phyloP scores from a whole-genome alignment of 2,329 filamentous ascomycete species.

The Diaporthe citriasiana region DNA sequence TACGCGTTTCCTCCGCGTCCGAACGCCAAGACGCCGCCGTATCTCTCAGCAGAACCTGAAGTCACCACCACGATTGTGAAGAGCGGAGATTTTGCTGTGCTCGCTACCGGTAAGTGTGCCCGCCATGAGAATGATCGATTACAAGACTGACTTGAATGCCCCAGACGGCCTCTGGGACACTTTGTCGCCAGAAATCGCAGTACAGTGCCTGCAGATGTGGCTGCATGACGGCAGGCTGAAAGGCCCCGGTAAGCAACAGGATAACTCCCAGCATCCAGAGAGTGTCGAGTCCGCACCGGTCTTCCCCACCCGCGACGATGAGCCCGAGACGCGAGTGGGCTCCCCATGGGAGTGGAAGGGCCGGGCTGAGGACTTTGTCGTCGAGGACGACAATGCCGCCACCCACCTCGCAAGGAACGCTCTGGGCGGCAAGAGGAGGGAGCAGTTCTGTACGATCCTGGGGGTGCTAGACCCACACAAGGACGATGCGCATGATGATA shows the following conservation, averaged over 20 bases:
- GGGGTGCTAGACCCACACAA: slow-evolving; percentile 80
- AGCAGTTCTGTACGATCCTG: slow-evolving; percentile 80
- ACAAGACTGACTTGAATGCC: neutral
- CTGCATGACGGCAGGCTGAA: slow-evolving; percentile 14
- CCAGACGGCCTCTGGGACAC: slow-evolving; percentile 76
- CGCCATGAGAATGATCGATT: too few species aligned
- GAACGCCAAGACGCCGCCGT: slow-evolving; percentile 70
- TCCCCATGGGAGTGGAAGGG: slow-evolving; percentile 23
- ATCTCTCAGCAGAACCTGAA: slow-evolving; percentile 77
- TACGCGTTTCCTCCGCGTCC: slow-evolving; percentile 63
- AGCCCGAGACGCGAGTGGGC: neutral
- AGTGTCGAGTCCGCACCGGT: neutral
- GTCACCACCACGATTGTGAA: slow-evolving; percentile 69
- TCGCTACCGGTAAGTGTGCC: slow-evolving; percentile 62
- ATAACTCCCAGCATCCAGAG: neutral
- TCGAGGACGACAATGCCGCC: slow-evolving; percentile 85
- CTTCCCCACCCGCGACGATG: neutral
- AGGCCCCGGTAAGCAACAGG: neutral
- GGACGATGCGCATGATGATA: slow-evolving; percentile 76
- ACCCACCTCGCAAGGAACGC: slow-evolving; percentile 87
- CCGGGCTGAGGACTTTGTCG: slow-evolving; percentile 72
- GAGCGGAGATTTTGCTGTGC: slow-evolving; percentile 69
- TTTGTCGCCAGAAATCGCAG: slow-evolving; percentile 69
- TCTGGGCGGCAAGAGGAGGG: slow-evolving; percentile 80
- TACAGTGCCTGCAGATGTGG: slow-evolving; percentile 53